These are phyloP conservation scores for Schizochytrium sp. DNA, from an alignment of 108 stramenopile genomes.

Conservation along the genomic window DNA sequence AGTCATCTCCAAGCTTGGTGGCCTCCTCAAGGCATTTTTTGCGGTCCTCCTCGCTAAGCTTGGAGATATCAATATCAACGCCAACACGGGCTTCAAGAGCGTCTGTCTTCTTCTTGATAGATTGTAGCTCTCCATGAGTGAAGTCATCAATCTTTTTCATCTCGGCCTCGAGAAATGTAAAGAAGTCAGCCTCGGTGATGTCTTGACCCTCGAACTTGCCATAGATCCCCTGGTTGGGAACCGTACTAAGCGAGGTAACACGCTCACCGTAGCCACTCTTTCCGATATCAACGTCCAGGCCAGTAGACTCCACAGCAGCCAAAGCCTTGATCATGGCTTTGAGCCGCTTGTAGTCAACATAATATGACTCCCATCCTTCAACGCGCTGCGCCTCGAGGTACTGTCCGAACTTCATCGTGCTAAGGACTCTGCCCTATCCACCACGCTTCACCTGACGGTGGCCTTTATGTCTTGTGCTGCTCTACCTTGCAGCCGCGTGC, in stretches of 20 bases:
- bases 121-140: conserved; percentile 82
- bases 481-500: too few species aligned
- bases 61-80: conserved; percentile 61
- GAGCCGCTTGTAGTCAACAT: conserved; percentile 67
- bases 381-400: conserved; percentile 64
- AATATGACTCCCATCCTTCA: conserved; percentile 64
- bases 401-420: conserved; percentile 68
- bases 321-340: conserved; percentile 63
- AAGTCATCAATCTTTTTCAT: conserved; percentile 88
- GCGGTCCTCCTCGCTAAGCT: conserved; percentile 25
- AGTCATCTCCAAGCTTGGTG: conserved; percentile 64
- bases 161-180: conserved; percentile 84
- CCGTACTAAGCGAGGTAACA: conserved; percentile 26
- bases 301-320: conserved; percentile 60
- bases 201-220: conserved; percentile 69
- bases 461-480: neutral
- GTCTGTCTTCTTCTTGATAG: conserved; percentile 62
- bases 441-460: neutral
- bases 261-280: conserved; percentile 22
- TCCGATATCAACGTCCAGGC: conserved; percentile 15
- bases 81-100: conserved; percentile 62
- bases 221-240: neutral
- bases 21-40: conserved; percentile 51
- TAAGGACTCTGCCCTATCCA: neutral
- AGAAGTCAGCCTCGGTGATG: conserved; percentile 88